Conservation (phyloP, 2,329 filamentous ascomycete species). For the Epichloe gansuensis region DNA sequence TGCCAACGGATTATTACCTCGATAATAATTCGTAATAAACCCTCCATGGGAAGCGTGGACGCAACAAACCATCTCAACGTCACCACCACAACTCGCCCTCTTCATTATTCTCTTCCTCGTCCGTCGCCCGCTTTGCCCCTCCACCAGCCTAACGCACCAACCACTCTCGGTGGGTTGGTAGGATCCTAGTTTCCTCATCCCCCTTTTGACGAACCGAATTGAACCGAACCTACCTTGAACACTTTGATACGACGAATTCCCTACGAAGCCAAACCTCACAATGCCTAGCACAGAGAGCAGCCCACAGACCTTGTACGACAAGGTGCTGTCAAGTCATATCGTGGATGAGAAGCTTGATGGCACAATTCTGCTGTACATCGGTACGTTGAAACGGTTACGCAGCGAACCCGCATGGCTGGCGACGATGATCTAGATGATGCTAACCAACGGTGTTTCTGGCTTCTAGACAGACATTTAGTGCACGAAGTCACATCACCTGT, state of each 20-base stretch:
- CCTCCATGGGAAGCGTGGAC: not conserved
- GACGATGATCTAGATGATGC: not conserved
- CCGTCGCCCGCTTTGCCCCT: too few species aligned
- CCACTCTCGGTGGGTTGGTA: too few species aligned
- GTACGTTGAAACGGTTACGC: constrained; percentile 34
- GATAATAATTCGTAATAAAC: constrained; percentile 1
- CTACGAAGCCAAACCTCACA: constrained; percentile 21
- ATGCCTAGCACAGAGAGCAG: constrained; percentile 61
- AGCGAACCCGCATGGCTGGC: not conserved
- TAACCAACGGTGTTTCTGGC: not conserved
- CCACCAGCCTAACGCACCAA: too few species aligned
- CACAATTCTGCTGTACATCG: constrained; percentile 86
- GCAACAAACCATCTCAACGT: too few species aligned
- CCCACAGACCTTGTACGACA: constrained; percentile 88
- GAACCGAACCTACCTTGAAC: too few species aligned
- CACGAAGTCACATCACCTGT: constrained; percentile 97
- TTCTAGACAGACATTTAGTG: constrained; percentile 77
- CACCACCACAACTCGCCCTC: too few species aligned
- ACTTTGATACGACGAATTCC: not conserved
- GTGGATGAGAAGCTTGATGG: constrained; percentile 93
- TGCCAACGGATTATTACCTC: not conserved
- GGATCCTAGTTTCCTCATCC: not conserved
- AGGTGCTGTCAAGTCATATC: constrained; percentile 89
- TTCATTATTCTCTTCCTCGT: too few species aligned
- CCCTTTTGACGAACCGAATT: too few species aligned